Conservation (phyloP, 805 yeast species). For the Dipodascopsis uninucleata region DNA sequence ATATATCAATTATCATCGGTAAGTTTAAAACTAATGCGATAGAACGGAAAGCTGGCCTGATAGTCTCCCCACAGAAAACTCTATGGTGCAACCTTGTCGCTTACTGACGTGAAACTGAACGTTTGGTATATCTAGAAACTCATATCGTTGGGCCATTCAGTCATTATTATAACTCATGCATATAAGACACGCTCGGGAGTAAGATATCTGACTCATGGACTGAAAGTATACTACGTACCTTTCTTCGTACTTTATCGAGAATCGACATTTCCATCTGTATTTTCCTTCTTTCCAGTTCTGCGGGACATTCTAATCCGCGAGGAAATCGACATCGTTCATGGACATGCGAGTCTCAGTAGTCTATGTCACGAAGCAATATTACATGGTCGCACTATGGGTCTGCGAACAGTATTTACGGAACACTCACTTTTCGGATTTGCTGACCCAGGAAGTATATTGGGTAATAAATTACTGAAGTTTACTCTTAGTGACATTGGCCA, state of each 20-base stretch:
- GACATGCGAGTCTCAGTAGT: slow-evolving; percentile 87
- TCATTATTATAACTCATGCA: slow-evolving; percentile 76
- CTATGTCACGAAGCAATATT: slow-evolving; percentile 85
- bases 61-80: too few relatives aligned
- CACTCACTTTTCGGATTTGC: slow-evolving; percentile 95
- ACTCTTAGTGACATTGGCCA: slow-evolving; percentile 83
- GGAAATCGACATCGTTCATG: slow-evolving; percentile 82
- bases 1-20: slow-evolving; percentile 77
- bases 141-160: slow-evolving; percentile 30
- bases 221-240: slow-evolving; percentile 90
- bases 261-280: slow-evolving; percentile 84
- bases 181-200: slow-evolving; percentile 81
- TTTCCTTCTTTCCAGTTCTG: slow-evolving; percentile 78
- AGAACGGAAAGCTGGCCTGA: neutral
- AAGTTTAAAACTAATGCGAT: neutral
- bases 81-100: too few relatives aligned
- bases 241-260: slow-evolving; percentile 74
- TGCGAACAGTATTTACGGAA: slow-evolving; percentile 88
- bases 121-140: slow-evolving; percentile 17
- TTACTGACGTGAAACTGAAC: neutral
- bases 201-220: slow-evolving; percentile 78
- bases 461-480: slow-evolving; percentile 81
- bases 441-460: slow-evolving; percentile 74
- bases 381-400: slow-evolving; percentile 92
- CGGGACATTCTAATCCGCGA: slow-evolving; percentile 85